Percentiles rank a stretch among this genome's conserved stretches.
Evolutionary conservation across 371 early-diverging fungal species (phyloP).

Genomic region (Cokeromyces recurvatus): DNA sequence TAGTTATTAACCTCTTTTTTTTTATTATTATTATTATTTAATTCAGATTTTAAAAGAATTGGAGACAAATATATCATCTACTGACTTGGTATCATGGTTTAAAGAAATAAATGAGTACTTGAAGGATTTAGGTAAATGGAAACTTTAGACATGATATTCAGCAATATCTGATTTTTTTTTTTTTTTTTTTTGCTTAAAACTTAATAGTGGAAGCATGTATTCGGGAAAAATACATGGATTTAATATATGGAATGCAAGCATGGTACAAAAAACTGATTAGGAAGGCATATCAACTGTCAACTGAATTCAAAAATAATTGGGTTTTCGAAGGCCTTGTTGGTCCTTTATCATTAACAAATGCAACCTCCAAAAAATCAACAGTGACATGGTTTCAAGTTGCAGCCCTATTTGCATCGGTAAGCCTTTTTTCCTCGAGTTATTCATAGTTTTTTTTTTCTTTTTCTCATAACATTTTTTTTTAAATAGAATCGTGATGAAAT

Average conservation of each 20-base stretch:
- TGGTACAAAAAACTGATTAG: conserved; percentile 33
- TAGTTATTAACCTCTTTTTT: too few species aligned
- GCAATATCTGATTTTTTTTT: too few species aligned
- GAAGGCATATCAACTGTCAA: conserved; percentile 4
- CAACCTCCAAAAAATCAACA: neutral
- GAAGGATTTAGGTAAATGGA: conserved; percentile 17
- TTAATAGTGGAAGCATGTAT: conserved; percentile 29
- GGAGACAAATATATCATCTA: conserved; percentile 7
- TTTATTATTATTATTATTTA: too few species aligned
- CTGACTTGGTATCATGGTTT: conserved; percentile 19
- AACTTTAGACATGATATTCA: too few species aligned
- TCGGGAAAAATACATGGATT: conserved; percentile 23
- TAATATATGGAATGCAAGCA: conserved; percentile 33
- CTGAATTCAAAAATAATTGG: conserved; percentile 22
- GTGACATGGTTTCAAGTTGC: conserved; percentile 35
- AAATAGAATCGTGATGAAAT: conserved; percentile 28
- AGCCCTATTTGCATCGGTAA: conserved; percentile 32
- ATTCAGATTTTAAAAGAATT: conserved; percentile 10
- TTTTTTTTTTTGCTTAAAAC: too few species aligned
- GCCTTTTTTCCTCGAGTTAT: neutral
- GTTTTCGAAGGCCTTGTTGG: conserved; percentile 27
- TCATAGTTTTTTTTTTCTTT: too few species aligned
- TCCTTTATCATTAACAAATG: conserved; percentile 5
- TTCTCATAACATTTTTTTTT: neutral
- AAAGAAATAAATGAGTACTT: conserved; percentile 17